These are phyloP conservation scores for Clathrospora elynae DNA, from an alignment of 2,329 filamentous ascomycete species.

Conservation along the genomic window DNA sequence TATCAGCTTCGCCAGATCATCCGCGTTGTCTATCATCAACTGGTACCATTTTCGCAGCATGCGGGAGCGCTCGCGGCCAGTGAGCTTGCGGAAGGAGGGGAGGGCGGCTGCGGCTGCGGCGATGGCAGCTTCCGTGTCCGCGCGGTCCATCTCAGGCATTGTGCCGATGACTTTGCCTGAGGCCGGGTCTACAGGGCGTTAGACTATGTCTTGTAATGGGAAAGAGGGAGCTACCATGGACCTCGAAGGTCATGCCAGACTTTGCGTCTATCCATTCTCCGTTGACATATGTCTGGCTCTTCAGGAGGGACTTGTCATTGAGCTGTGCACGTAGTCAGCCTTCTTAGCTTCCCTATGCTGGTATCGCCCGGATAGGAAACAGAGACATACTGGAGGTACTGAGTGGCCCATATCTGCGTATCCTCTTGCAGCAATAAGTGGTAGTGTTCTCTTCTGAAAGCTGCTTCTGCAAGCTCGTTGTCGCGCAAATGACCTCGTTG, in stretches of 20 bases:
- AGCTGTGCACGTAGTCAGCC: conserved; percentile 44
- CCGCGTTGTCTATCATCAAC: conserved; percentile 75
- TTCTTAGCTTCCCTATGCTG: not conserved
- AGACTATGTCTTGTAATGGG: conserved; percentile 5
- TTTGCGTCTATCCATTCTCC: conserved; percentile 87
- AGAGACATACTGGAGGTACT: conserved; percentile 46
- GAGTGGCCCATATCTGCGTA: conserved; percentile 53
- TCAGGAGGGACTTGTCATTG: conserved; percentile 68
- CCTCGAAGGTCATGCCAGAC: conserved; percentile 90
- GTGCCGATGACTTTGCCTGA: conserved; percentile 80
- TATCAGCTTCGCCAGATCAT: conserved; percentile 81
- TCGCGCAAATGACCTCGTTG: conserved; percentile 39
- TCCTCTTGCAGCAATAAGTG: conserved; percentile 44
- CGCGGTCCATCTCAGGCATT: conserved; percentile 79
- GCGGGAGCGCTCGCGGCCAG: conserved; percentile 74
- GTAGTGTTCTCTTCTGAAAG: conserved; percentile 41
- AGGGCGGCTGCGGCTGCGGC: conserved; percentile 79
- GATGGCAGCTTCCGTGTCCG: conserved; percentile 82
- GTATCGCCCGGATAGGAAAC: not conserved
- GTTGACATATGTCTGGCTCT: conserved; percentile 84
- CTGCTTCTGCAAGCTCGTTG: conserved; percentile 38
- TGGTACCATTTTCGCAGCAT: conserved; percentile 82
- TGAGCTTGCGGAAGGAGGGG: conserved; percentile 70
- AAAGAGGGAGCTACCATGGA: conserved; percentile 56
- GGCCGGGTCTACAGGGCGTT: conserved; percentile 68